These are phyloP conservation scores for Phalaenopsis aphrodite DNA, from an alignment of 106 monocot species.

Conservation along the genomic window DNA sequence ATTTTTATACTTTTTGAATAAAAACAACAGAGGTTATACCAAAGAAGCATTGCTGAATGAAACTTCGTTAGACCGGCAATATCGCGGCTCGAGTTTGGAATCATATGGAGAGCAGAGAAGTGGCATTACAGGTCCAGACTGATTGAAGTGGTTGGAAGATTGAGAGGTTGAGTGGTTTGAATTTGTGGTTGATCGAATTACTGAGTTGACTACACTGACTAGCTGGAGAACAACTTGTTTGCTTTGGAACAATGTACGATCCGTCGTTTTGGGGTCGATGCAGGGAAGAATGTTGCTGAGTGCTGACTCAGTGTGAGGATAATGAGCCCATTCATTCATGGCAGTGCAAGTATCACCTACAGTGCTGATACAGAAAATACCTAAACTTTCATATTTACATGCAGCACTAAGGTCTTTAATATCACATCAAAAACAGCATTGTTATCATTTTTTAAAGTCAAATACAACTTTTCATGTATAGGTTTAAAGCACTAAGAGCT, in stretches of 20 bases:
- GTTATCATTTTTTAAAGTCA: too few relatives aligned
- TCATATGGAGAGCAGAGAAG: constrained; percentile 74
- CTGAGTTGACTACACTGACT: constrained; percentile 60
- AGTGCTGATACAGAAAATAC: constrained; percentile 26
- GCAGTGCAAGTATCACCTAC: constrained; percentile 69
- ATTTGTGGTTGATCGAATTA: constrained; percentile 44
- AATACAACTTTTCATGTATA: too few relatives aligned
- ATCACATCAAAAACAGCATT: too few relatives aligned
- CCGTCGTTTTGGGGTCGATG: constrained; percentile 55
- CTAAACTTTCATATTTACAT: too few relatives aligned
- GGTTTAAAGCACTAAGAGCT: too few relatives aligned
- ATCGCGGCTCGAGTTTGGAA: constrained; percentile 27
- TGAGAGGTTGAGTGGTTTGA: constrained; percentile 6
- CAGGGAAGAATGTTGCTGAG: constrained; percentile 78
- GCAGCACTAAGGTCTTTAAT: too few relatives aligned
- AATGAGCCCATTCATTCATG: constrained; percentile 72
- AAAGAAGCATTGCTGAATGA: constrained; percentile 55
- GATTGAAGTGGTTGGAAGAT: constrained; percentile 38
- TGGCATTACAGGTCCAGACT: constrained; percentile 55
- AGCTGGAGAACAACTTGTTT: constrained; percentile 60
- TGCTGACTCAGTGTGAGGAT: constrained; percentile 82
- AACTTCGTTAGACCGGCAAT: constrained; percentile 44
- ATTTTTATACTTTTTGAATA: neutral
- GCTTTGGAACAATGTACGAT: constrained; percentile 64
- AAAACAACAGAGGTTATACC: neutral